Evolutionary conservation across 2,329 filamentous ascomycete species (phyloP).

Genomic region (Phialophora tarda): DNA sequence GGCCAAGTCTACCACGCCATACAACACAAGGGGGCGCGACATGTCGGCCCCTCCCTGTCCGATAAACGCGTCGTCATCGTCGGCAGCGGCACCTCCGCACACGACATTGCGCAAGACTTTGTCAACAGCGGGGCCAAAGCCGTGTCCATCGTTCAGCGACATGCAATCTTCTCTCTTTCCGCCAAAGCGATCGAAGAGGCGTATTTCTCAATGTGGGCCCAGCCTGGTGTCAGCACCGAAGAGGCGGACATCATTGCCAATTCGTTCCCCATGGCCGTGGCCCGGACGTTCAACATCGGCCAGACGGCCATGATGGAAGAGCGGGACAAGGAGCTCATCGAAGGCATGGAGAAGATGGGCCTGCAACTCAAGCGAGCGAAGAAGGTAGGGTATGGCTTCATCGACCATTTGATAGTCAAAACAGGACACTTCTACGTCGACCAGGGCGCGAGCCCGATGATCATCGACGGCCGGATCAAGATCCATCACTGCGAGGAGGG

Average conservation of each 20-base stretch:
- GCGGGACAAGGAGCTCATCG: conserved; percentile 51
- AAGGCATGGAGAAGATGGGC: conserved; percentile 55
- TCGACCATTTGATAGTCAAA: conserved; percentile 53
- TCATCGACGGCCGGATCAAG: conserved; percentile 65
- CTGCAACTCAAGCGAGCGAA: conserved; percentile 51
- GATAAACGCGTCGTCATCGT: conserved; percentile 53
- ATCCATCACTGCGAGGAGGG: conserved; percentile 59
- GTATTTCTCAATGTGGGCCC: conserved; percentile 60
- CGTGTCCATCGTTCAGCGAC: conserved; percentile 60
- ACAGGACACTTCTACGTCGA: conserved; percentile 64
- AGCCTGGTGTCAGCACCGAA: conserved; percentile 51
- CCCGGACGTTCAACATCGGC: conserved; percentile 53
- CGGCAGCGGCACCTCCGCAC: conserved; percentile 57
- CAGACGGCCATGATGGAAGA: conserved; percentile 49
- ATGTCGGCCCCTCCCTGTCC: conserved; percentile 42
- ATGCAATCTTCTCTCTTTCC: conserved; percentile 15
- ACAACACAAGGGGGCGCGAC: conserved; percentile 51
- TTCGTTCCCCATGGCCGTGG: conserved; percentile 55
- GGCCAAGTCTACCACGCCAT: conserved; percentile 47
- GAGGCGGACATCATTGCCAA: conserved; percentile 58
- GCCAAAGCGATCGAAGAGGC: conserved; percentile 45
- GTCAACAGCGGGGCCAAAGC: conserved; percentile 54
- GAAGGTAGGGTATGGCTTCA: conserved; percentile 49
- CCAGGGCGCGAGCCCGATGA: conserved; percentile 56
- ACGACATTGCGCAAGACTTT: conserved; percentile 52